Percentiles rank a stretch among this genome's conserved stretches.
These are phyloP conservation scores for Umbelopsis isabellina DNA, from an alignment of 192 early-diverging fungal genomes.

Conservation along the genomic window DNA sequence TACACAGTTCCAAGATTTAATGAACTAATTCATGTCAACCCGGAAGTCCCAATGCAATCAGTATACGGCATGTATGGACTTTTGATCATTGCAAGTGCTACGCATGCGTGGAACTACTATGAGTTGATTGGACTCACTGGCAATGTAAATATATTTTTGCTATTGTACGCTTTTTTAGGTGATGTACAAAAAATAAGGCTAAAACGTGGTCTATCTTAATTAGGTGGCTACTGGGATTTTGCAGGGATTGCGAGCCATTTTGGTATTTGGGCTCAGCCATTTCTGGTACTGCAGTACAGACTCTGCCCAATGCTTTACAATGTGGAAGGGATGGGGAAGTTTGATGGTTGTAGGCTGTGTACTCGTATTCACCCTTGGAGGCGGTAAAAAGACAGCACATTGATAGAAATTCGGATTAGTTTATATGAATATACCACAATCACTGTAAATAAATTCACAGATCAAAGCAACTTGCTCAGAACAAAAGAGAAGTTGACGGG, in stretches of 20 bases:
- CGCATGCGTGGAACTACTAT: conserved; percentile 60
- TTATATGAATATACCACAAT: too few species aligned
- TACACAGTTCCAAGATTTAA: conserved; percentile 60
- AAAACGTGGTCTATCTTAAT: not conserved
- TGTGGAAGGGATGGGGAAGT: conserved; percentile 56
- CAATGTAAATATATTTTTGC: conserved; percentile 38
- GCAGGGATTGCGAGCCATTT: conserved; percentile 56
- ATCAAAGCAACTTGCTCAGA: too few species aligned
- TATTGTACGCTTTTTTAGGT: not conserved
- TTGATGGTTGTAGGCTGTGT: conserved; percentile 59
- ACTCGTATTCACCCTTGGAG: conserved; percentile 50
- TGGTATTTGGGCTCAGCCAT: conserved; percentile 63
- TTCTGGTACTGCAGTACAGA: conserved; percentile 57
- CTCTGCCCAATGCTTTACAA: conserved; percentile 59
- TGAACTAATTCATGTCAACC: conserved; percentile 34
- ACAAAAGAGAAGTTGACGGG: too few species aligned
- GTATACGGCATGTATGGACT: conserved; percentile 49
- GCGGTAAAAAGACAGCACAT: not conserved
- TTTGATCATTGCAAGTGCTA: conserved; percentile 45
- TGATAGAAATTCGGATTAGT: not conserved
- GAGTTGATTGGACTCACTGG: conserved; percentile 55
- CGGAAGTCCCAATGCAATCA: conserved; percentile 9
- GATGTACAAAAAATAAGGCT: not conserved
- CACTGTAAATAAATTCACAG: too few species aligned
- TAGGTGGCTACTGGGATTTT: conserved; percentile 59